Base-by-base conservation (phyloP, 192 early-diverging fungal species). In the Gamsiella multidivaricata region DNA sequence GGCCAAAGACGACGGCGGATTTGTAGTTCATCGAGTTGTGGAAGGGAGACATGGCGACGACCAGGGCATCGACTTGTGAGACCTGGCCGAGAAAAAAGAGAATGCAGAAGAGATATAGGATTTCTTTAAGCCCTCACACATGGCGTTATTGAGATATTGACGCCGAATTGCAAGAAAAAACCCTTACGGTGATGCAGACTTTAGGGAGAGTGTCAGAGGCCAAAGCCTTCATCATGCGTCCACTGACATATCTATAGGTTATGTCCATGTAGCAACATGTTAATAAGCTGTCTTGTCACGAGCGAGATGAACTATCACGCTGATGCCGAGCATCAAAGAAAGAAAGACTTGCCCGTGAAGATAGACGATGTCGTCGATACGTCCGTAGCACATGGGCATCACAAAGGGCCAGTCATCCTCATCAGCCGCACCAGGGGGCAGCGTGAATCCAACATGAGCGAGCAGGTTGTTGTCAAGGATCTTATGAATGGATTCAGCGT, bases 321-420 rank as follows among this genome's bases (percentile, higher is more conserved):
- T 42, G 12, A 2, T 18, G 18, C 18, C 41, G 3, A 1, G 3
- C 18, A 15, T 1, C 18, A 42, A 3, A 7, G 1, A 0, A 3
- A n/a, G n/a, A 9, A 4, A 22, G 10, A 28, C 51, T 55, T 65
- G 58, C 58, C 81, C 80, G 42, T 87, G 86, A 22, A 87, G n/a
- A 50, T 87, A 87, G 26, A 87, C 57, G 23, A 46, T 75, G 61
- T 84, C 71, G 5, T 78, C 85, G 18, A 65, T 68, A 9, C 86
- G 81, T 20, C 80, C 86, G 46, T 86, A 85, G 43, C 74, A 83
- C 86, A 87, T 87, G 15, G 86, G 86, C 50, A 87, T 84, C n/a
- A 87, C 86, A 49, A 76, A 68, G 0, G 86, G 86, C 80, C 69
- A 80, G 18, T 82, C 84, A 39, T 85, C 84, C 36, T 65, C 66